Evolutionary conservation across 768 basidiomycete genomes (phyloP).

Genomic region (Paxillus involutus): DNA sequence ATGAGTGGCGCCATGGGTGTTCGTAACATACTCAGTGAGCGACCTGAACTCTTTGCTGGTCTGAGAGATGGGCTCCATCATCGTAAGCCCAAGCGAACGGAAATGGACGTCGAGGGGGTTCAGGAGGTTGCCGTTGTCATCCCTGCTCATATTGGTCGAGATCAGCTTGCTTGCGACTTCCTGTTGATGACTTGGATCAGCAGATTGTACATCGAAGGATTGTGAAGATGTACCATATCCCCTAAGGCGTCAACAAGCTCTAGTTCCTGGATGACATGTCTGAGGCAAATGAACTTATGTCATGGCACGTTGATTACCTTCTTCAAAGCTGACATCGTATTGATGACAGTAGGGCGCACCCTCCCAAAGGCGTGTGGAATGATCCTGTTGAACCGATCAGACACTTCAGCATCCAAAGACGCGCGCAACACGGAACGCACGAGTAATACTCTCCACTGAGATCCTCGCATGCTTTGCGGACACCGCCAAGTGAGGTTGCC

Average conservation of each 20-base stretch:
- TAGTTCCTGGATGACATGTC: slow-evolving; percentile 43
- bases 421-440: slow-evolving; percentile 30
- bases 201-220: neutral
- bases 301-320: slow-evolving; percentile 25
- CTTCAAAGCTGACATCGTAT: slow-evolving; percentile 38
- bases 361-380: slow-evolving; percentile 66
- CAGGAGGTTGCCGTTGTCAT: slow-evolving; percentile 46
- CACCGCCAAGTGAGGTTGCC: slow-evolving; percentile 38
- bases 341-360: slow-evolving; percentile 45
- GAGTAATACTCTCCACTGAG: slow-evolving; percentile 58
- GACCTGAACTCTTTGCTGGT: slow-evolving; percentile 46
- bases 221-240: slow-evolving; percentile 47
- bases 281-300: neutral
- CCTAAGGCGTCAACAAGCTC: slow-evolving; percentile 65
- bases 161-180: slow-evolving; percentile 62
- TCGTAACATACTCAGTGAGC: slow-evolving; percentile 46
- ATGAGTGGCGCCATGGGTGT: slow-evolving; percentile 61
- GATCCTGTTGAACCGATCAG: slow-evolving; percentile 35
- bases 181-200: slow-evolving; percentile 23
- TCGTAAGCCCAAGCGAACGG: slow-evolving; percentile 48
- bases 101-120: slow-evolving; percentile 60
- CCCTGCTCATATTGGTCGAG: slow-evolving; percentile 31
- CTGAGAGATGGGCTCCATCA: slow-evolving; percentile 46
- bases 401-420: neutral
- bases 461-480: slow-evolving; percentile 40